These are phyloP conservation scores for Acacia pycnantha DNA, from an alignment of 331 rosid species.

Conservation along the genomic window DNA sequence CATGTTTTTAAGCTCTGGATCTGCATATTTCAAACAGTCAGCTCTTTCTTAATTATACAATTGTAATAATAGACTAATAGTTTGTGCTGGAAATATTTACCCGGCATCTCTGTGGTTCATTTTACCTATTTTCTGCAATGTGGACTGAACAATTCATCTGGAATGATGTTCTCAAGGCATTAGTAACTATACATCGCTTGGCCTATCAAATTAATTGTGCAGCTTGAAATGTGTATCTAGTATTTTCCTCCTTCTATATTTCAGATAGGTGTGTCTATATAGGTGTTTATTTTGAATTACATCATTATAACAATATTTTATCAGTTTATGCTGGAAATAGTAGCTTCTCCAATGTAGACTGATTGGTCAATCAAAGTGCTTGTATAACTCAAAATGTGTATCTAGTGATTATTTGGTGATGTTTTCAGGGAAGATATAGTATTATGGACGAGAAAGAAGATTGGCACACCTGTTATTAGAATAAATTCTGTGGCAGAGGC, in stretches of 20 bases:
- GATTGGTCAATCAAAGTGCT: constrained; percentile 10
- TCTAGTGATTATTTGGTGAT: constrained; percentile 7
- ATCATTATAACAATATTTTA: neutral
- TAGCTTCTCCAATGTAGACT: neutral
- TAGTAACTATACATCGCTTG: neutral
- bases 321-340: neutral
- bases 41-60: neutral
- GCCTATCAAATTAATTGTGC: neutral
- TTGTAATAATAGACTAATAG: neutral
- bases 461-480: constrained; percentile 64
- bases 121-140: neutral
- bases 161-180: neutral
- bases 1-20: neutral
- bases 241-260: neutral
- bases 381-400: constrained; percentile 11
- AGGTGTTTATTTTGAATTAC: neutral
- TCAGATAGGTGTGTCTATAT: neutral
- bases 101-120: constrained; percentile 10
- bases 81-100: neutral
- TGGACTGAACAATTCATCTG: neutral
- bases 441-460: constrained; percentile 79
- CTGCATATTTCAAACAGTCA: neutral
- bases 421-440: constrained; percentile 84
- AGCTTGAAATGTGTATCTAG: constrained; percentile 15
- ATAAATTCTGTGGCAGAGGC: constrained; percentile 56